phyloP scores from a whole-genome alignment of 139 green algal genomes.

The Micractinium sp. region DNA sequence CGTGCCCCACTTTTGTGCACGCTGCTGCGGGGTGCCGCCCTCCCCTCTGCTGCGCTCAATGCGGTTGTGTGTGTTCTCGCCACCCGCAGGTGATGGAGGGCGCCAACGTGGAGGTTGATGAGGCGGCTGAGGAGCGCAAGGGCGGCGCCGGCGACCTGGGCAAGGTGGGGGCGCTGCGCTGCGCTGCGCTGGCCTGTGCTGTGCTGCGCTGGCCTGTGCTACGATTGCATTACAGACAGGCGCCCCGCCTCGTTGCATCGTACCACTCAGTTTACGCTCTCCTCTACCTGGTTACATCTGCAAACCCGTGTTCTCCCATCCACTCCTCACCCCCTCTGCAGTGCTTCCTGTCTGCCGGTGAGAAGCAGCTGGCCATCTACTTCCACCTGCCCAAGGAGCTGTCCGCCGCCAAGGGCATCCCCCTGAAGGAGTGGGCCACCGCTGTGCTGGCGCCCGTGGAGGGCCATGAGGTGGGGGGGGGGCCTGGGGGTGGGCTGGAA shows the following conservation, averaged over 20 bases:
- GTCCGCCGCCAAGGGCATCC: constrained; percentile 50
- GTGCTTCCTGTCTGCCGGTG: constrained; percentile 75
- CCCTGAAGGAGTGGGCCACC: constrained; percentile 48
- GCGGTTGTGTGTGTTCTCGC: too few species aligned
- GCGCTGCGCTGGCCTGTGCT: not conserved
- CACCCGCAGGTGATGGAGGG: constrained; percentile 63
- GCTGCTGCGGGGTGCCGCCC: too few species aligned
- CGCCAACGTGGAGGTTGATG: constrained; percentile 74
- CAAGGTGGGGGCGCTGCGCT: not conserved
- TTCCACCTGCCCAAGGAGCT: constrained; percentile 79
- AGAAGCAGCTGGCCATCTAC: constrained; percentile 69
- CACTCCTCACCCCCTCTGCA: constrained; percentile 35
- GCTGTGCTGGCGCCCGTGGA: constrained; percentile 51
- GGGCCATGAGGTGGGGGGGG: constrained; percentile 47
- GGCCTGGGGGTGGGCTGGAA: not conserved
- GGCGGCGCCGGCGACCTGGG: constrained; percentile 67
- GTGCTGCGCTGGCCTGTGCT: not conserved
- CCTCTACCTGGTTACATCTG: too few species aligned
- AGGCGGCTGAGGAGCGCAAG: constrained; percentile 85
- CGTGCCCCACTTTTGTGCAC: too few species aligned
- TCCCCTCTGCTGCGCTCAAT: too few species aligned
- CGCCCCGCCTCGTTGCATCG: too few species aligned
- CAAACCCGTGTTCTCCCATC: too few species aligned
- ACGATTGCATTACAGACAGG: not conserved
- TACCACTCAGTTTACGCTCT: too few species aligned